A percentile compares a stretch with the other conserved stretches of the same genome.
Evolutionary conservation across 73 alveolate species (phyloP).

Genomic region (Paramecium biaurelia): DNA sequence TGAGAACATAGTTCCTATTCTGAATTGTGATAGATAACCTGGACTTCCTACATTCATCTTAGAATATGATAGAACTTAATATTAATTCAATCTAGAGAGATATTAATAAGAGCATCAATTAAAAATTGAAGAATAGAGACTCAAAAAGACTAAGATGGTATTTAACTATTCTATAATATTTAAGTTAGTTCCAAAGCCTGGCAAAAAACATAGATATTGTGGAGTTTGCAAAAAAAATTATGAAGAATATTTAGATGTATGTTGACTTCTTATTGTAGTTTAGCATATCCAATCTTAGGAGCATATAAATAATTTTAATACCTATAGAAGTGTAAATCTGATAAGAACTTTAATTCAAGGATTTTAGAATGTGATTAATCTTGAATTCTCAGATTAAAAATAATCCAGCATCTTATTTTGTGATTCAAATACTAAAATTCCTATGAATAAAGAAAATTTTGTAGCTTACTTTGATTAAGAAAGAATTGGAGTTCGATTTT

Average conservation of each 20-base stretch:
- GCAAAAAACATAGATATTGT: slow-evolving; percentile 50
- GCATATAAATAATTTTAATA: neutral
- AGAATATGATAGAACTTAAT: slow-evolving; percentile 38
- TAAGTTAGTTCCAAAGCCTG: slow-evolving; percentile 48
- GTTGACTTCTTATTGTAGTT: neutral
- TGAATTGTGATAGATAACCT: slow-evolving; percentile 1
- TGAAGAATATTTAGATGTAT: slow-evolving; percentile 44
- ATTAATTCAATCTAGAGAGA: slow-evolving; percentile 38
- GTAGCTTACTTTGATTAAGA: slow-evolving; percentile 42
- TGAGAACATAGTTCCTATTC: slow-evolving; percentile 46
- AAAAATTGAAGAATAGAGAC: slow-evolving; percentile 9
- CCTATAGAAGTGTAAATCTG: slow-evolving; percentile 30
- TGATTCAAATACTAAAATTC: slow-evolving; percentile 36
- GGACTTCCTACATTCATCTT: slow-evolving; percentile 31
- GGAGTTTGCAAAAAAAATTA: slow-evolving; percentile 47
- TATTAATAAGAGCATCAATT: slow-evolving; percentile 34
- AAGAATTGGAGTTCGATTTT: slow-evolving; percentile 27
- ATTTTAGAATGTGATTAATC: neutral
- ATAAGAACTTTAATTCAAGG: neutral
- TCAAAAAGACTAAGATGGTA: slow-evolving; percentile 34
- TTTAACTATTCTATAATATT: neutral
- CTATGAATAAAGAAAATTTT: slow-evolving; percentile 47
- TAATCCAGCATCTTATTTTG: slow-evolving; percentile 21
- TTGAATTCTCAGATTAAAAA: slow-evolving; percentile 20
- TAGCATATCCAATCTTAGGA: slow-evolving; percentile 38